Percentiles rank a stretch among this genome's conserved stretches.
These are phyloP conservation scores for Xylaria digitata DNA, from an alignment of 2,329 filamentous ascomycete species.

Conservation along the genomic window DNA sequence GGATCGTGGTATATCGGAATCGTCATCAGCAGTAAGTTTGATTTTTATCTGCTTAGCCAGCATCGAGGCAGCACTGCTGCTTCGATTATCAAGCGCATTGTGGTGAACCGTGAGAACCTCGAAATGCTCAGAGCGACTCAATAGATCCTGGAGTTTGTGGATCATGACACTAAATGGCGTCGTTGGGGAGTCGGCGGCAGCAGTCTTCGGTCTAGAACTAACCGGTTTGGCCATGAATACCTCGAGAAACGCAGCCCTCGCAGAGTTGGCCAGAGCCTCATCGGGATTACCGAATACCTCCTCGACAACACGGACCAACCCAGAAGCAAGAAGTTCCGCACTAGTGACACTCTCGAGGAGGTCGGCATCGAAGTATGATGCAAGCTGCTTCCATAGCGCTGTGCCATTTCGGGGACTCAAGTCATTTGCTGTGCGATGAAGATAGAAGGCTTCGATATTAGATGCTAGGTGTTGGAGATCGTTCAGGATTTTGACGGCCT, in stretches of 20 bases:
- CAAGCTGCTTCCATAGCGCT: conserved; percentile 78
- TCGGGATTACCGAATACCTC: conserved; percentile 82
- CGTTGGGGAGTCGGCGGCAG: conserved; percentile 73
- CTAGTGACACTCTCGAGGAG: conserved; percentile 94
- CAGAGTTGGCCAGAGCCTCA: conserved; percentile 69
- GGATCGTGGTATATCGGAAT: conserved; percentile 85
- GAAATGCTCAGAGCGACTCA: conserved; percentile 97
- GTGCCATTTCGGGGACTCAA: conserved; percentile 64
- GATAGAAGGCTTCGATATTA: conserved; percentile 78
- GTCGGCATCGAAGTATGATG: conserved; percentile 87
- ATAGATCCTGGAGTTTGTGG: conserved; percentile 92
- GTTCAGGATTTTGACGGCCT: conserved; percentile 79
- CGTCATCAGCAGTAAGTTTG: conserved; percentile 87
- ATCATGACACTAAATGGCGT: conserved; percentile 92
- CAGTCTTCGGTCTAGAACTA: conserved; percentile 72
- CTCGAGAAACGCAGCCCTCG: conserved; percentile 86
- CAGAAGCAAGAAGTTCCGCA: conserved; percentile 90
- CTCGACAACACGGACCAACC: conserved; percentile 85
- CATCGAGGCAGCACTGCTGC: conserved; percentile 94
- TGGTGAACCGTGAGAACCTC: conserved; percentile 96
- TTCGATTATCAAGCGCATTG: conserved; percentile 88
- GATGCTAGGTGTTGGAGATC: conserved; percentile 77
- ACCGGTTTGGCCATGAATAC: conserved; percentile 87
- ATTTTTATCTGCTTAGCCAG: conserved; percentile 94
- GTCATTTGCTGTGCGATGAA: conserved; percentile 62